phyloP scores from a whole-genome alignment of 768 basidiomycete genomes.

The Phlebiopsis gigantea region DNA sequence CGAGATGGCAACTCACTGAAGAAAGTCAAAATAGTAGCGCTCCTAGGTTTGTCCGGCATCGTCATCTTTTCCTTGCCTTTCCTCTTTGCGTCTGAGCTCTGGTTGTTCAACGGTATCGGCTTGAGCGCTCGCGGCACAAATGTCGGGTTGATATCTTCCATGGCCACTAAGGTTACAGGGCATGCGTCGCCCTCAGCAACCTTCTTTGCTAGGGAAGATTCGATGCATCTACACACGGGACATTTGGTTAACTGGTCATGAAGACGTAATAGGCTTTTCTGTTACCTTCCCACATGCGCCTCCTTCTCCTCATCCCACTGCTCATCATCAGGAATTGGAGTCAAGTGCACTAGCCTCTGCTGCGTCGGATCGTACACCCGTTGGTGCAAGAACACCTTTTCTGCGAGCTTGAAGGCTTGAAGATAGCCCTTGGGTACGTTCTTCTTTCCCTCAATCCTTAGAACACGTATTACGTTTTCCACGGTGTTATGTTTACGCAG shows the following conservation, averaged over 20 bases:
- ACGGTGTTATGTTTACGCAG: slow-evolving; percentile 82
- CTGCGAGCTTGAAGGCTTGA: slow-evolving; percentile 71
- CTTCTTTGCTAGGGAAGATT: slow-evolving; percentile 53
- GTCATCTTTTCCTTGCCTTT: slow-evolving; percentile 39
- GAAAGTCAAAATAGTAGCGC: slow-evolving; percentile 50
- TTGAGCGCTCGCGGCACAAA: slow-evolving; percentile 53
- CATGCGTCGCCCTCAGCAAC: slow-evolving; percentile 67
- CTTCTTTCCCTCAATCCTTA: slow-evolving; percentile 82
- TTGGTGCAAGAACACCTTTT: slow-evolving; percentile 91
- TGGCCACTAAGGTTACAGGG: slow-evolving; percentile 62
- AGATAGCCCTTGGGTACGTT: slow-evolving; percentile 72
- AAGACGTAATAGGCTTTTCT: slow-evolving; percentile 14
- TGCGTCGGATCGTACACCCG: slow-evolving; percentile 78
- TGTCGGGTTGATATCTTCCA: slow-evolving; percentile 73
- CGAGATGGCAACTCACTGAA: slow-evolving; percentile 44
- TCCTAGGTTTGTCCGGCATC: slow-evolving; percentile 16
- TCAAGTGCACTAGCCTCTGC: slow-evolving; percentile 66
- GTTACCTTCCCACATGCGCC: slow-evolving; percentile 68
- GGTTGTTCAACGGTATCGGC: slow-evolving; percentile 27
- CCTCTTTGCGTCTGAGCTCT: slow-evolving; percentile 28
- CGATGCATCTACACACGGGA: slow-evolving; percentile 49
- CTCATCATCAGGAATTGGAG: slow-evolving; percentile 46
- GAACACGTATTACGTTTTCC: slow-evolving; percentile 71
- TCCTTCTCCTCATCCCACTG: slow-evolving; percentile 57
- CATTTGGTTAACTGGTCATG: slow-evolving; percentile 7